Evolutionary conservation across 2,329 filamentous ascomycete genomes (phyloP), one percentile per base, ranked within the genome.

Genomic region (Macrophomina pseudophaseolina): DNA sequence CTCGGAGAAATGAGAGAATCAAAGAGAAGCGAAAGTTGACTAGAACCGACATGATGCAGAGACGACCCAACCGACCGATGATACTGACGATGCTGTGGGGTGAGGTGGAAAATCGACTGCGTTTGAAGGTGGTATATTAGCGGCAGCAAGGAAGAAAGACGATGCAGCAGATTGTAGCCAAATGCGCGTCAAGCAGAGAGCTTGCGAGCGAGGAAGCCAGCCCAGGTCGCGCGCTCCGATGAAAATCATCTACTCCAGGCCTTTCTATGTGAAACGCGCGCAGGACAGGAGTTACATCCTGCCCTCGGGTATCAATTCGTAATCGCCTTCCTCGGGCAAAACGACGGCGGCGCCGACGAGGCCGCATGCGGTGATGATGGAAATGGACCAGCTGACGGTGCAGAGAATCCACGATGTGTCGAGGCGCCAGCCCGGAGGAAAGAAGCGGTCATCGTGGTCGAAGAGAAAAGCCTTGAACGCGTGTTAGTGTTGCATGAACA

Each of bases 401-500:
- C 80, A 83, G 14, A 97, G 85, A 38, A 90, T 86, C 87, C 91
- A 97, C 1, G 91, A 92, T 64, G 86, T 87, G 73, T 92, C 93
- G 65, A 97, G 85, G 67, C 85, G 84, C 91, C 93, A 97, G 68
- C 93, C 93, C 35, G 64, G 64, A 18, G 90, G 85, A 73, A 90
- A 88, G 76, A 97, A 97, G 71, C 92, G 89, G 58, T 91, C 87
- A 76, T 97, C 91, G 74, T 94, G 85, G 71, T 97, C 90, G 77
- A 88, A 94, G 18, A 97, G 84, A 75, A 92, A 95, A 18, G 92
- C 89, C 93, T 97, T 66, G 5, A 48, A 33, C 16, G 28, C 23
- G 23, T 33, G 56, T 59, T 16, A 59, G 56, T 40, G 18, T 33
- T 28, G 38, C 54, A 59, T 28, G 28, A 59, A 12, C 28, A 33